These are phyloP conservation scores for Diaporthe sp. DNA, from an alignment of 2,329 filamentous ascomycete species.

Conservation along the genomic window DNA sequence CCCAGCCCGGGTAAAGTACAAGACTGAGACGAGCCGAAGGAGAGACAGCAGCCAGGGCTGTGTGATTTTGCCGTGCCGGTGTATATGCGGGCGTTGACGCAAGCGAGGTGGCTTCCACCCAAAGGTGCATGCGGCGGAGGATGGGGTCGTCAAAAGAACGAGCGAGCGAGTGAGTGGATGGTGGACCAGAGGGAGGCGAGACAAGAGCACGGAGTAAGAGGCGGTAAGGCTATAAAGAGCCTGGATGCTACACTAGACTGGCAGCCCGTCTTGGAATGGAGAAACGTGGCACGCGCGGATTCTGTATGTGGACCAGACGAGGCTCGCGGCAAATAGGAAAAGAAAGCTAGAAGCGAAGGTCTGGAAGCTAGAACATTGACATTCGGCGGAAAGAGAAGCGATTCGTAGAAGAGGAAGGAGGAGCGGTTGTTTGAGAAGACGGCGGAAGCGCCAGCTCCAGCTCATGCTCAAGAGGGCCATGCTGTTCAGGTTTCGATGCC, in stretches of 20 bases:
- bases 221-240: slow-evolving; percentile 30
- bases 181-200: background rate
- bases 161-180: background rate
- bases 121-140: background rate
- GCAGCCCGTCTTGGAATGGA: slow-evolving; percentile 22
- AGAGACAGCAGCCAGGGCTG: slow-evolving; percentile 3
- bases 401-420: slow-evolving; percentile 14
- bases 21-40: background rate
- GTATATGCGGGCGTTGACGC: slow-evolving; percentile 13
- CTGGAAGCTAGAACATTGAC: slow-evolving; percentile 9
- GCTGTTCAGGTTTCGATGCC: background rate
- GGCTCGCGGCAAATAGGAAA: background rate
- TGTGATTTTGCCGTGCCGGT: background rate
- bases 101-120: slow-evolving; percentile 13
- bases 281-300: slow-evolving; percentile 20
- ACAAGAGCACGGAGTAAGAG: slow-evolving; percentile 27
- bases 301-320: slow-evolving; percentile 8
- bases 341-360: slow-evolving; percentile 4
- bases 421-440: slow-evolving; percentile 18
- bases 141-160: background rate
- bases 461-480: background rate
- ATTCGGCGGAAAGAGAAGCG: slow-evolving; percentile 16
- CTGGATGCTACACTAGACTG: slow-evolving; percentile 14
- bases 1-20: background rate
- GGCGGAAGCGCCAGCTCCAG: background rate